phyloP scores from a whole-genome alignment of 2,329 filamentous ascomycete species.

The Colletotrichum horii region DNA sequence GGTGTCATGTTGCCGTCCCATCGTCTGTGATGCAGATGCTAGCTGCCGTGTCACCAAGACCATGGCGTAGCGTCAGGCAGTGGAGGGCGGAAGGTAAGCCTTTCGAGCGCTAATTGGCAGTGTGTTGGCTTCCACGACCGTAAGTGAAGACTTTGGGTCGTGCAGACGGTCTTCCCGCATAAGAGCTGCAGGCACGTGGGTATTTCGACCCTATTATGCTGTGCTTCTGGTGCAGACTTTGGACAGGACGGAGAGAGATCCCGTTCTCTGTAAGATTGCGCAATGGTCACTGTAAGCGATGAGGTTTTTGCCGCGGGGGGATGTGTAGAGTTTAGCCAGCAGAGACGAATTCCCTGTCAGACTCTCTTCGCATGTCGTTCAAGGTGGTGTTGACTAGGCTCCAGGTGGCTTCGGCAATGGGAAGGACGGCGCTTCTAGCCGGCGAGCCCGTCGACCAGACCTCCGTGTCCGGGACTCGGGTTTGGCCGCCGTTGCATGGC shows the following conservation, averaged over 20 bases:
- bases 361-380: background rate
- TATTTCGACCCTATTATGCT: background rate
- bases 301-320: background rate
- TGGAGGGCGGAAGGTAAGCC: background rate
- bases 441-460: background rate
- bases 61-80: background rate
- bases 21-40: background rate
- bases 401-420: background rate
- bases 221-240: background rate
- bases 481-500: background rate
- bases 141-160: background rate
- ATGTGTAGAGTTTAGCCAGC: background rate
- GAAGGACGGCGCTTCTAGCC: background rate
- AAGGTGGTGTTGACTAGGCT: background rate
- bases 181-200: slow-evolving; percentile 7
- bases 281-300: background rate
- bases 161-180: background rate
- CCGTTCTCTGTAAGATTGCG: background rate
- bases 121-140: background rate
- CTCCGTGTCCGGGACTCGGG: background rate
- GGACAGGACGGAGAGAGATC: background rate
- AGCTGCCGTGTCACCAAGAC: slow-evolving; percentile 12
- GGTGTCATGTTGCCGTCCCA: background rate
- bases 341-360: background rate
- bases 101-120: background rate